Conservation (phyloP, 495 filamentous ascomycete species). For the Daldinia childiae region DNA sequence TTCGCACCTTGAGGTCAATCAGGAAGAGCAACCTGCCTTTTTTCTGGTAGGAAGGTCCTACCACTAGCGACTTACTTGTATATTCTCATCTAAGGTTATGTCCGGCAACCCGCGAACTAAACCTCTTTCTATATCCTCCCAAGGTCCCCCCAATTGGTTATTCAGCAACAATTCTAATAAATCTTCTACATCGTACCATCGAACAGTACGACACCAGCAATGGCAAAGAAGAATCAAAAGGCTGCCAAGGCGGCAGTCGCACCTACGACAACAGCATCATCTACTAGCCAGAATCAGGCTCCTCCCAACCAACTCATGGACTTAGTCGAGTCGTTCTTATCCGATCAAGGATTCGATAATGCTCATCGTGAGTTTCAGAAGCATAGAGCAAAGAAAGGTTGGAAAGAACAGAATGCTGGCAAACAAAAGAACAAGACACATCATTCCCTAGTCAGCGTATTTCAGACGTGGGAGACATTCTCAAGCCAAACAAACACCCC, state of each 20-base stretch:
- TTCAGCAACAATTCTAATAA: slow-evolving; percentile 55
- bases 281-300: slow-evolving; percentile 37
- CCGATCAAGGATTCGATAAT: slow-evolving; percentile 68
- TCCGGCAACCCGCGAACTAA: slow-evolving; percentile 21
- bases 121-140: slow-evolving; percentile 21
- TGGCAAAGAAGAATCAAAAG: slow-evolving; percentile 47
- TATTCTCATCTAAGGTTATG: slow-evolving; percentile 38
- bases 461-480: slow-evolving; percentile 59
- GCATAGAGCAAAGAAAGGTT: slow-evolving; percentile 62
- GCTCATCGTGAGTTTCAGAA: slow-evolving; percentile 68
- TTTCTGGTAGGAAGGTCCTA: background rate
- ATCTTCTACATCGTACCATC: slow-evolving; percentile 16
- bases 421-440: slow-evolving; percentile 47
- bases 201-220: slow-evolving; percentile 24
- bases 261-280: slow-evolving; percentile 11
- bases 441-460: slow-evolving; percentile 54
- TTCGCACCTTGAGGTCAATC: background rate
- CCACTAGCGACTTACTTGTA: background rate
- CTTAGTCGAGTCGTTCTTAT: slow-evolving; percentile 72
- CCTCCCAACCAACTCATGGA: slow-evolving; percentile 69
- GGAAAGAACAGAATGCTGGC: slow-evolving; percentile 43
- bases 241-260: slow-evolving; percentile 30
- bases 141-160: slow-evolving; percentile 54
- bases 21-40: slow-evolving; percentile 9
- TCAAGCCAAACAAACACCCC: slow-evolving; percentile 44